These are phyloP conservation scores for Microsporum canis DNA, from an alignment of 2,329 filamentous ascomycete species.

Conservation along the genomic window DNA sequence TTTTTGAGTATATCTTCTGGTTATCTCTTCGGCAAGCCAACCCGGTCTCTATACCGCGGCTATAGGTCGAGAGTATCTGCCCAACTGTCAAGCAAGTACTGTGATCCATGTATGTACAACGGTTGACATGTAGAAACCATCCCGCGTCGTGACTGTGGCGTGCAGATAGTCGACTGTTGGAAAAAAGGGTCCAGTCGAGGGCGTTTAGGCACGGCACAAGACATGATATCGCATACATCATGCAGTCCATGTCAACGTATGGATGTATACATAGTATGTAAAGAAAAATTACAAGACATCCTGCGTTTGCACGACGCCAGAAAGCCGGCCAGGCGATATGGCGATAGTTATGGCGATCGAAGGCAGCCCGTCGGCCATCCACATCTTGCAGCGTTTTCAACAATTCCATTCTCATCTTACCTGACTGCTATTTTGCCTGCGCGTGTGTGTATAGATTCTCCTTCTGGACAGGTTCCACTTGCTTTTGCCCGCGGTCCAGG, in stretches of 20 bases:
- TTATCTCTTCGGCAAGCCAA: background rate
- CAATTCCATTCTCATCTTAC: background rate
- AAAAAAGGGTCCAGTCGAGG: background rate
- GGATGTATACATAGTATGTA: too few species aligned
- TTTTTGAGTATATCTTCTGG: background rate
- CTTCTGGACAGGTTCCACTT: background rate
- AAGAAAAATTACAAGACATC: too few species aligned
- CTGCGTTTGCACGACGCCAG: background rate
- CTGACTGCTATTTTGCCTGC: background rate
- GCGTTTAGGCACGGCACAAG: slow-evolving; percentile 3
- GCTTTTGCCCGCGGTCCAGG: background rate
- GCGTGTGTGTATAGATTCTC: background rate
- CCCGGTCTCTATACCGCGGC: background rate
- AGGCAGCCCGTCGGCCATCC: background rate
- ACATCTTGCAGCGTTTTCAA: background rate
- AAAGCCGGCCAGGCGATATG: background rate
- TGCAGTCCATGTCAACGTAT: background rate
- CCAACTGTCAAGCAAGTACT: too few species aligned
- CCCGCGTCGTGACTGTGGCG: background rate
- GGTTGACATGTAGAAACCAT: background rate
- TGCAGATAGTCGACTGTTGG: background rate
- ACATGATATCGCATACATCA: background rate
- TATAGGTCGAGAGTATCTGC: too few species aligned
- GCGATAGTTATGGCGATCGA: background rate
- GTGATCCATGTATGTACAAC: background rate